phyloP scores from a whole-genome alignment of 2,329 filamentous ascomycete genomes.

The Colletotrichum lindemuthianum region DNA sequence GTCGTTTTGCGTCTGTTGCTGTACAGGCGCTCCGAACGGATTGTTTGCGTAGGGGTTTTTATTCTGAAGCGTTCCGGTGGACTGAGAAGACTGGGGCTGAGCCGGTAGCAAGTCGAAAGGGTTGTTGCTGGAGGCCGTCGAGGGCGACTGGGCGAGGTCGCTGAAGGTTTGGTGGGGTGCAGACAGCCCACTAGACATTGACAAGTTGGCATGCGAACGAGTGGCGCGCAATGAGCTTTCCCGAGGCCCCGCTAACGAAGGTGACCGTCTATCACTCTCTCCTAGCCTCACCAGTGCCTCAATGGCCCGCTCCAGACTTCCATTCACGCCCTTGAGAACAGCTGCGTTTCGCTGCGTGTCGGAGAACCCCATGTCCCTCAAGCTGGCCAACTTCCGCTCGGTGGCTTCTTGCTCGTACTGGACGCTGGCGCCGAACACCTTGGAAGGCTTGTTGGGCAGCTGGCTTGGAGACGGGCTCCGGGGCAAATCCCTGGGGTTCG shows the following conservation, averaged over 20 bases:
- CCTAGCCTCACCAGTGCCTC: constrained; percentile 87
- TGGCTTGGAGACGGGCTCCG: constrained; percentile 49
- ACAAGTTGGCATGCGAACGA: constrained; percentile 65
- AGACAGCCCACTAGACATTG: constrained; percentile 49
- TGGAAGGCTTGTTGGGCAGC: constrained; percentile 71
- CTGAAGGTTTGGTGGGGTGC: constrained; percentile 41
- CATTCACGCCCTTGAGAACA: constrained; percentile 83
- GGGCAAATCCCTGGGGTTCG: constrained; percentile 39
- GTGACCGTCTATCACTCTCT: constrained; percentile 66
- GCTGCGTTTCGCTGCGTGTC: constrained; percentile 84
- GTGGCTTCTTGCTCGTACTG: constrained; percentile 67
- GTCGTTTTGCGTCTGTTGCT: constrained; percentile 53
- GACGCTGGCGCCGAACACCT: constrained; percentile 75
- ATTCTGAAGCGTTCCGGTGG: constrained; percentile 69
- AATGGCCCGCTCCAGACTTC: constrained; percentile 86
- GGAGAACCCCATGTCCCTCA: constrained; percentile 91
- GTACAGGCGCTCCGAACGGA: constrained; percentile 70
- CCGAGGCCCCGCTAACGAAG: constrained; percentile 55
- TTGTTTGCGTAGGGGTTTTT: constrained; percentile 73
- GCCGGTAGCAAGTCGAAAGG: constrained; percentile 71
- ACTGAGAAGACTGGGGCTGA: constrained; percentile 71
- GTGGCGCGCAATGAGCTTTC: constrained; percentile 60
- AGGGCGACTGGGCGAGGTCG: constrained; percentile 46
- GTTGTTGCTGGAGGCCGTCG: constrained; percentile 71
- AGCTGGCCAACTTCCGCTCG: constrained; percentile 78